phyloP scores from a whole-genome alignment of 176 grass and related monocot genomes.

The Elaeis guineensis region DNA sequence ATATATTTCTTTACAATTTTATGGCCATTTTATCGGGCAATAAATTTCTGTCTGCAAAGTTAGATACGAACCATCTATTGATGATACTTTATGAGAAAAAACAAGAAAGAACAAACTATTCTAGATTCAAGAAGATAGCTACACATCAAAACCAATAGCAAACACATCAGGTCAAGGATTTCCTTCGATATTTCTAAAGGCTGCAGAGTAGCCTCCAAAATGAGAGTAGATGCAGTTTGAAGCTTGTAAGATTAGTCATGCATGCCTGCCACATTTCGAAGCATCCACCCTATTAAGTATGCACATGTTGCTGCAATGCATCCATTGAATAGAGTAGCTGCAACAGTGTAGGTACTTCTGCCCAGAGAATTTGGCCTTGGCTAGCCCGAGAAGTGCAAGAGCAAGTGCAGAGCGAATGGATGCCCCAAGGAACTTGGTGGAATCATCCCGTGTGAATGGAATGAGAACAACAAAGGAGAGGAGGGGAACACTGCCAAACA shows the following conservation, averaged over 20 bases:
- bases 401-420: neutral
- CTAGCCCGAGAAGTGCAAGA: neutral
- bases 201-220: too few relatives aligned
- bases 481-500: neutral
- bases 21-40: too few relatives aligned
- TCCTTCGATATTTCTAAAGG: too few relatives aligned
- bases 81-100: too few relatives aligned
- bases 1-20: too few relatives aligned
- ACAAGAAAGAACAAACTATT: too few relatives aligned
- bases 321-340: neutral
- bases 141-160: too few relatives aligned
- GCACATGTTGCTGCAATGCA: neutral
- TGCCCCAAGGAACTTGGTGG: neutral
- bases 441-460: neutral
- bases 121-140: too few relatives aligned
- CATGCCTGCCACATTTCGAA: neutral
- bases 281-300: neutral
- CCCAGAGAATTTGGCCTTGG: neutral
- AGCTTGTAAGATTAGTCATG: neutral
- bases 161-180: too few relatives aligned
- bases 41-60: too few relatives aligned
- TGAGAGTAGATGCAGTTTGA: too few relatives aligned
- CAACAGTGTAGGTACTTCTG: neutral
- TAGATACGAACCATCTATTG: too few relatives aligned
- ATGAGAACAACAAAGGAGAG: neutral